Evolutionary conservation across 106 monocot species (phyloP), one percentile per base, ranked within the genome.

Genomic region (Gastrodia elata): DNA sequence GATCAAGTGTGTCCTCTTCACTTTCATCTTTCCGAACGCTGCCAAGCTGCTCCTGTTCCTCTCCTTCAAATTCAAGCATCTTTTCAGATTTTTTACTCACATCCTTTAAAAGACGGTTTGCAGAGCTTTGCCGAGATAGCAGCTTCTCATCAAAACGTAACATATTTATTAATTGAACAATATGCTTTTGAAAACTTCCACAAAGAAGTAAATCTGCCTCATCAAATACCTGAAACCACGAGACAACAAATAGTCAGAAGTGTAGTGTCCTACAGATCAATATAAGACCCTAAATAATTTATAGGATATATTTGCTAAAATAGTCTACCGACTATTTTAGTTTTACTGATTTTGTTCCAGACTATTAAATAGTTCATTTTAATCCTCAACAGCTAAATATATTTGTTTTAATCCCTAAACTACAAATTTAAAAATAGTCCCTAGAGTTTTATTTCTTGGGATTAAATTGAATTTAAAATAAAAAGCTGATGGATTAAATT

Each of bases 141-240:
- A 80, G 80, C 27, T 98, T 98, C 82, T 98, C 98, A 39, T 98
- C 91, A 73, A 88, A 98, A 37, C 98, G 84, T 44, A 98, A 75
- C 93, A 93, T 84, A 76, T 98, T 80, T 78, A 98, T 93, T 26
- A 98, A 76, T 72, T 87, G 93, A 37, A 93, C 84, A 52, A 93
- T 76, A 83, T 91, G 91, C 70, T 98, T 93, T 57, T 98, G 85
- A 58, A 93, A 98, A 72, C 98, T 91, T 75, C 98, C 98, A 82
- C 93, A 98, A 1, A 98, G 88, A 80, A 98, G 91, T 91, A 98
- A 90, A 70, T 98, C 98, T 72, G 98, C 98, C 78, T 98, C 98
- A 83, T 98, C 98, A 87, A 98, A 91, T 26, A 98, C 98, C 93
- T 98, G 78, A 39, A 15, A 65, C 6, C 36, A 67, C 15, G 7